These are phyloP conservation scores for Phoma sp. DNA, from an alignment of 2,329 filamentous ascomycete genomes.

Conservation along the genomic window DNA sequence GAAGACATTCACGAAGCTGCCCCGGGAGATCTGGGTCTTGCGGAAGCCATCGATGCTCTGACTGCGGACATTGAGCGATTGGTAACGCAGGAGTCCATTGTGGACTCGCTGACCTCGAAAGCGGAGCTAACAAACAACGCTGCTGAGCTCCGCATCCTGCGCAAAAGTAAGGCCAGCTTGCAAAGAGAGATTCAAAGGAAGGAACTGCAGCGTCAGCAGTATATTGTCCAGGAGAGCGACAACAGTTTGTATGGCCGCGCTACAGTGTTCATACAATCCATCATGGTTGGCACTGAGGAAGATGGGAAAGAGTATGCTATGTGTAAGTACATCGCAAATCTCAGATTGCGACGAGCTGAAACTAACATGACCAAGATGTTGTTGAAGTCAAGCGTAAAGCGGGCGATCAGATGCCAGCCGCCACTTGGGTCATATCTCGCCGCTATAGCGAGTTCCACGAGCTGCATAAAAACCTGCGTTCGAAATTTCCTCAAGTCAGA, in stretches of 20 bases:
- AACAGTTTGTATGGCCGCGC: constrained; percentile 95
- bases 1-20: constrained; percentile 94
- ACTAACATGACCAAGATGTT: constrained; percentile 61
- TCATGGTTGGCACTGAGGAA: constrained; percentile 89
- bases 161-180: constrained; percentile 92
- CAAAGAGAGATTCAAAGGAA: constrained; percentile 92
- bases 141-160: constrained; percentile 86
- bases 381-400: constrained; percentile 90
- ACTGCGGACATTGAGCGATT: constrained; percentile 90
- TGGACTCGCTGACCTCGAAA: constrained; percentile 90
- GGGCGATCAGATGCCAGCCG: constrained; percentile 95
- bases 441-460: constrained; percentile 98
- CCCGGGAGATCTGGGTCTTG: constrained; percentile 89
- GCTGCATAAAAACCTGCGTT: constrained; percentile 85
- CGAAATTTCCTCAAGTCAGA: constrained; percentile 84
- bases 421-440: constrained; percentile 89
- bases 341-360: not conserved
- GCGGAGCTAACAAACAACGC: constrained; percentile 97
- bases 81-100: constrained; percentile 83
- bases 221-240: constrained; percentile 96
- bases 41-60: constrained; percentile 89
- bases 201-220: constrained; percentile 94
- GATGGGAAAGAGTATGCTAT: constrained; percentile 93
- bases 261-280: constrained; percentile 86
- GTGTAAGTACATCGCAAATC: constrained; percentile 57